Percentiles rank a stretch among this genome's conserved stretches.
Evolutionary conservation across 768 basidiomycete genomes (phyloP).

Genomic region (Strobilomyces echinocephalus): DNA sequence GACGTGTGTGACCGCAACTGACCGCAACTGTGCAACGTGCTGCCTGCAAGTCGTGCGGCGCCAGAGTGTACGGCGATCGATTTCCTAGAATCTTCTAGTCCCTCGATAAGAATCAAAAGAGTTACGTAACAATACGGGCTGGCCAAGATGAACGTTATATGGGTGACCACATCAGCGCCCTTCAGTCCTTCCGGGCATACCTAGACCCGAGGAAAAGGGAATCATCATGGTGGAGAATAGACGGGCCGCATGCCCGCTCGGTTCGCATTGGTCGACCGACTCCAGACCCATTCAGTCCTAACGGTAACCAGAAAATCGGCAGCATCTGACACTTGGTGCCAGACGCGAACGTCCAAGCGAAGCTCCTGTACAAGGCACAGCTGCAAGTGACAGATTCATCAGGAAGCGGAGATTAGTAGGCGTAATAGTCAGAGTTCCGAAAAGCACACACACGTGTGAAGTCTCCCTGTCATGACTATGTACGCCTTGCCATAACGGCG

Average conservation of each 20-base stretch:
- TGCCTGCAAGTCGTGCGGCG: neutral
- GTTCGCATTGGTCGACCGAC: neutral
- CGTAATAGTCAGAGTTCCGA: neutral
- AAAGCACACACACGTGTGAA: neutral
- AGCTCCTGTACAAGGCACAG: neutral
- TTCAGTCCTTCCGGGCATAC: neutral
- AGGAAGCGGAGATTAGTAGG: neutral
- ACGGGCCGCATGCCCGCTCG: neutral
- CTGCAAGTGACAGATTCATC: neutral
- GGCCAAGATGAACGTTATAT: neutral
- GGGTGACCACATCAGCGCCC: neutral
- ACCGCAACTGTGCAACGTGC: neutral
- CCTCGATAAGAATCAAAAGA: neutral
- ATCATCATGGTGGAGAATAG: neutral
- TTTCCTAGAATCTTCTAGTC: neutral
- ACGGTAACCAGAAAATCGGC: neutral
- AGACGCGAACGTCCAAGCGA: too few species aligned
- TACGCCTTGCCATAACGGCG: neutral
- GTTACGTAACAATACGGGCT: neutral
- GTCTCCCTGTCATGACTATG: neutral
- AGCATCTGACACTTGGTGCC: too few species aligned
- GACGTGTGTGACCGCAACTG: neutral
- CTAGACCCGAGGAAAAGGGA: neutral
- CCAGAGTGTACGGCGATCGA: neutral
- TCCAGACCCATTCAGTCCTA: neutral